A percentile compares a stretch with the other conserved stretches of the same genome.
Evolutionary conservation across 306 rosid species (phyloP).

Genomic region (Hippophae tibetana): DNA sequence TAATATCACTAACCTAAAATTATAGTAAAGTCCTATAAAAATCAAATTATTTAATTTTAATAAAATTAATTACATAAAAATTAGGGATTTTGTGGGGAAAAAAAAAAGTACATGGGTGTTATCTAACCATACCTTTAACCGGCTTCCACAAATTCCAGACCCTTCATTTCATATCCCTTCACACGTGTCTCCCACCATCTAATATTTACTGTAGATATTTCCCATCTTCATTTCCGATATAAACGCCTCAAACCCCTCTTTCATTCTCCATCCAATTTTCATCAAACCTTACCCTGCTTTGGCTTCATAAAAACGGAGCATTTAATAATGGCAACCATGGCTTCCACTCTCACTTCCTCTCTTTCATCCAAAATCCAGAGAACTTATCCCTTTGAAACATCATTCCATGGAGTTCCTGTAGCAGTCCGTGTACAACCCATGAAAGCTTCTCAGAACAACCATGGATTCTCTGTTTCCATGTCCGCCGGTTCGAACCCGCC

Average conservation of each 20-base stretch:
- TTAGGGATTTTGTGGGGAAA: no score
- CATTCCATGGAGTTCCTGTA: slow-evolving; percentile 34
- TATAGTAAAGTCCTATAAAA: no score
- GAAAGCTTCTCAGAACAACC: neutral
- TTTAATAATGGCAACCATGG: slow-evolving; percentile 29
- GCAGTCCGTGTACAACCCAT: slow-evolving; percentile 21
- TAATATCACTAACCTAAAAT: no score
- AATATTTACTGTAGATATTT: slow-evolving; percentile 7
- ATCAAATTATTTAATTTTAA: no score
- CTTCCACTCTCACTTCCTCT: slow-evolving; percentile 37
- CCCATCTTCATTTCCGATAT: slow-evolving; percentile 7
- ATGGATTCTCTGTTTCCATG: slow-evolving; percentile 27
- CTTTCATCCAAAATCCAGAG: slow-evolving; percentile 28
- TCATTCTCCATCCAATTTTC: neutral
- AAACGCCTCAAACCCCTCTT: neutral
- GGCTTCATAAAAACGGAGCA: neutral
- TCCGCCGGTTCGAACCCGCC: slow-evolving; percentile 23
- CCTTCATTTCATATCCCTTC: slow-evolving; percentile 35
- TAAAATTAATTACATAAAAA: no score
- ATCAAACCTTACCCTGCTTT: neutral
- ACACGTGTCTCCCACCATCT: slow-evolving; percentile 17
- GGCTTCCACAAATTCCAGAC: slow-evolving; percentile 11
- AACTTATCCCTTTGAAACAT: slow-evolving; percentile 23
- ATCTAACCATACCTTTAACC: no score
- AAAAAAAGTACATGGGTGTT: no score